Evolutionary conservation across 1,284 basidiomycete species (phyloP).

Genomic region (Microstroma glucosiphilum): DNA sequence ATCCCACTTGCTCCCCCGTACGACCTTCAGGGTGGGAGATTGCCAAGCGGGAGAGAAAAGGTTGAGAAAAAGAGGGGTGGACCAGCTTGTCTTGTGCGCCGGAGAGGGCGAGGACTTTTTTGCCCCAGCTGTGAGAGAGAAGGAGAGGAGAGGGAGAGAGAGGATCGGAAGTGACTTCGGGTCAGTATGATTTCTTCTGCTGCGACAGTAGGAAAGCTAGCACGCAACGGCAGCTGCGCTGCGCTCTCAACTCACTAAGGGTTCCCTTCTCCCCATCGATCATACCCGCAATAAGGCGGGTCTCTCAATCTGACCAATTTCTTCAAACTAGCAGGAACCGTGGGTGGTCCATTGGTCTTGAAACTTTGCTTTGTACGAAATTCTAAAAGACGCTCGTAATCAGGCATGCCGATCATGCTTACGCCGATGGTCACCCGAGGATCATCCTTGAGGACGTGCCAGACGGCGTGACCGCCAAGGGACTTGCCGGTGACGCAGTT

Average conservation of each 20-base stretch:
- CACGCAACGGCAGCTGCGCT: constrained; percentile 15
- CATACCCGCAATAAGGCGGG: constrained; percentile 29
- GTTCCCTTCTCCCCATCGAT: constrained; percentile 6
- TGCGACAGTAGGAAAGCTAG: constrained; percentile 21
- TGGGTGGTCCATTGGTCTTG: constrained; percentile 36
- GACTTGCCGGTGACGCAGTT: constrained; percentile 67
- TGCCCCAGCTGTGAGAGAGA: constrained; percentile 28
- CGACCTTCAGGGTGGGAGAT: constrained; percentile 24
- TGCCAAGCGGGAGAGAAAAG: constrained; percentile 33
- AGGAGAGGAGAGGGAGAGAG: background rate
- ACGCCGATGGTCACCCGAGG: constrained; percentile 66
- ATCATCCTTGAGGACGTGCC: constrained; percentile 63
- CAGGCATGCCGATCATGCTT: constrained; percentile 69
- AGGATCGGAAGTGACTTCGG: too few relatives aligned
- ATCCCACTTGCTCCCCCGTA: constrained; percentile 22
- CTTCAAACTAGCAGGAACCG: constrained; percentile 37
- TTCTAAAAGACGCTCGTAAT: constrained; percentile 55
- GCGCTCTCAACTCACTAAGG: constrained; percentile 5
- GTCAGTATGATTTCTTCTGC: constrained; percentile 30
- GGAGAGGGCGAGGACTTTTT: constrained; percentile 42
- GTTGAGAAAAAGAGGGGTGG: constrained; percentile 37
- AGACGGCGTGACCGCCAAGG: constrained; percentile 70
- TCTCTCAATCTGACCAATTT: constrained; percentile 34
- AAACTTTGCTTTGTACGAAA: constrained; percentile 35
- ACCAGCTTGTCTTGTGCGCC: constrained; percentile 44